phyloP scores from a whole-genome alignment of 139 green algal species.

The Tetradesmus lagerheimii region DNA sequence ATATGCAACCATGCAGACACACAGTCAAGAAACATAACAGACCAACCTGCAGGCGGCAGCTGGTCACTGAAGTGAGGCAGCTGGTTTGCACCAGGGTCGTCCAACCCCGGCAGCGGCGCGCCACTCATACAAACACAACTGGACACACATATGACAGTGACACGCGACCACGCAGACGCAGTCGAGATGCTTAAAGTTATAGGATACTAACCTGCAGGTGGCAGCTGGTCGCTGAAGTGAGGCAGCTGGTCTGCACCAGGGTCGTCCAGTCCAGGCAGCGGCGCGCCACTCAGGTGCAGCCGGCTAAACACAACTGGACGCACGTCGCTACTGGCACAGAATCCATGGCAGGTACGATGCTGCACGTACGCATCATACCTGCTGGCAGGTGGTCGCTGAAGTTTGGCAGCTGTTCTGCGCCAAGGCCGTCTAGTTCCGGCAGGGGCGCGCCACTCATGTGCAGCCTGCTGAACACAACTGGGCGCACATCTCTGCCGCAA shows the following conservation, averaged over 20 bases:
- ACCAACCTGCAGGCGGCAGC: constrained; percentile 6
- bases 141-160: no score
- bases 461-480: constrained; percentile 22
- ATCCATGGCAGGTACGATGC: no score
- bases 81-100: constrained; percentile 12
- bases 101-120: constrained; percentile 29
- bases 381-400: constrained; percentile 3
- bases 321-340: background rate
- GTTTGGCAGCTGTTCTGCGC: constrained; percentile 14
- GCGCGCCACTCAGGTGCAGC: constrained; percentile 18
- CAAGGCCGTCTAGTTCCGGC: constrained; percentile 25
- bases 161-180: no score
- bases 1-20: no score
- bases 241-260: constrained; percentile 23
- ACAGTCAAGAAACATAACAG: background rate
- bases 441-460: constrained; percentile 29
- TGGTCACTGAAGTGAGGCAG: constrained; percentile 21
- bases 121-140: no score
- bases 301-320: constrained; percentile 13
- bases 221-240: constrained; percentile 22
- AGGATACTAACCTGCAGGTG: no score
- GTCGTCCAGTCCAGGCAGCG: constrained; percentile 38
- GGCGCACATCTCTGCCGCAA: no score
- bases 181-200: no score
- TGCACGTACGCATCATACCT: background rate